A percentile compares a stretch with the other conserved stretches of the same genome.
phyloP scores from a whole-genome alignment of 768 basidiomycete genomes.

The Pleurotus giganteus region DNA sequence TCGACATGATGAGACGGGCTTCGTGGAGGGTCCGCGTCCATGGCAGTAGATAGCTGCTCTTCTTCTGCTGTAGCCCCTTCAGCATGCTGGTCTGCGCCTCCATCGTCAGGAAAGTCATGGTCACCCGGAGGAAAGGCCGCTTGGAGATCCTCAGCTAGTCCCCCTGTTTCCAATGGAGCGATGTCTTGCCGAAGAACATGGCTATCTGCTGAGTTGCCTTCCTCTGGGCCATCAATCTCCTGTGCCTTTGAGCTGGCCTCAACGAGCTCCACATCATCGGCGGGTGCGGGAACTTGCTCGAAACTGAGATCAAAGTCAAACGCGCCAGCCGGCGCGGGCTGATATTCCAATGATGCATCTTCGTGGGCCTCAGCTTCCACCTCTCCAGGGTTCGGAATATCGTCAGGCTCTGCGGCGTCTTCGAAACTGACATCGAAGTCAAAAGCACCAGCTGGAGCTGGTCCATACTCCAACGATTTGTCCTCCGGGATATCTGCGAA shows the following conservation, averaged over 20 bases:
- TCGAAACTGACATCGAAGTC: conserved; percentile 8
- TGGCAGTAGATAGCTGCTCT: not conserved
- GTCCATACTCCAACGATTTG: not conserved
- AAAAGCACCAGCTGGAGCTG: conserved; percentile 2
- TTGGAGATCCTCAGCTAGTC: not conserved
- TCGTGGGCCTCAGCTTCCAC: not conserved
- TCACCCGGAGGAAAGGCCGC: not conserved
- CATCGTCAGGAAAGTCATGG: not conserved
- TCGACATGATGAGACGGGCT: not conserved
- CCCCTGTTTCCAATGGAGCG: not conserved
- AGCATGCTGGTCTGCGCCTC: not conserved
- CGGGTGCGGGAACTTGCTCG: no score
- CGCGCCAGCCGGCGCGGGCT: not conserved
- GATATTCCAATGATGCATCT: not conserved
- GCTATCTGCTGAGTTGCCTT: no score
- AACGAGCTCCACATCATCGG: no score
- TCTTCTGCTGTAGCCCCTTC: not conserved
- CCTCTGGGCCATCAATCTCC: no score
- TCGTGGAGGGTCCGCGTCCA: not conserved
- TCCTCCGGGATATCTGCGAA: not conserved
- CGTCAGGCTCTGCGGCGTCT: not conserved
- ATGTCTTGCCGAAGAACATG: no score
- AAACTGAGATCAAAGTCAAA: not conserved
- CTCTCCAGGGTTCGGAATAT: not conserved
- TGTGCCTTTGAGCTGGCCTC: no score